Conservation (phyloP, 129 eudicot species). For the Helianthus tuberosus region DNA sequence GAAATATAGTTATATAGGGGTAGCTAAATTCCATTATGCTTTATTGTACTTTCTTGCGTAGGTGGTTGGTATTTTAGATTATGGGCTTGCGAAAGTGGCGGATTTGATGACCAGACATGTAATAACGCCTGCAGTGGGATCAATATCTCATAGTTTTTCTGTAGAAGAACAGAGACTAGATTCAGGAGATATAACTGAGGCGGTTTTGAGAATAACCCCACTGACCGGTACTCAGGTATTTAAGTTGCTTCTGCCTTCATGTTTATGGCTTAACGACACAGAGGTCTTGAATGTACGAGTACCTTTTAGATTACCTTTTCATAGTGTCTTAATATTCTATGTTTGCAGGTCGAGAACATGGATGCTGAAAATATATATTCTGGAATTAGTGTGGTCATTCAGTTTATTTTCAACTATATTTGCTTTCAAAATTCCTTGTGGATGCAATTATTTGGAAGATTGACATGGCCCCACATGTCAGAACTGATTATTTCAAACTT, state of each 20-base stretch:
- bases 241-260: slow-evolving; percentile 19
- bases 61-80: slow-evolving; percentile 82
- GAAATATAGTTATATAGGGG: not conserved
- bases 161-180: slow-evolving; percentile 46
- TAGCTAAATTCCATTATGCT: not conserved
- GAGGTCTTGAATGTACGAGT: not conserved
- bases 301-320: not conserved
- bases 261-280: not conserved
- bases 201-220: slow-evolving; percentile 61
- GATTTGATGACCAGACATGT: slow-evolving; percentile 76
- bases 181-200: slow-evolving; percentile 38
- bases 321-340: slow-evolving; percentile 15
- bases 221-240: slow-evolving; percentile 55
- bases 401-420: slow-evolving; percentile 56
- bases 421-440: slow-evolving; percentile 73
- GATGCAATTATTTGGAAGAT: slow-evolving; percentile 86
- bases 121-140: slow-evolving; percentile 56
- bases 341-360: slow-evolving; percentile 51
- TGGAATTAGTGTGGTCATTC: slow-evolving; percentile 48
- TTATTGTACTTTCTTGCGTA: slow-evolving; percentile 30
- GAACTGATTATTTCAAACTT: slow-evolving; percentile 82
- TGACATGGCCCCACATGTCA: slow-evolving; percentile 98
- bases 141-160: slow-evolving; percentile 45
- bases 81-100: slow-evolving; percentile 90
- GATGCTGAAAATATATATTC: slow-evolving; percentile 74